Evolutionary conservation across 2,329 filamentous ascomycete genomes (phyloP).

Genomic region (Colletotrichum sp.): DNA sequence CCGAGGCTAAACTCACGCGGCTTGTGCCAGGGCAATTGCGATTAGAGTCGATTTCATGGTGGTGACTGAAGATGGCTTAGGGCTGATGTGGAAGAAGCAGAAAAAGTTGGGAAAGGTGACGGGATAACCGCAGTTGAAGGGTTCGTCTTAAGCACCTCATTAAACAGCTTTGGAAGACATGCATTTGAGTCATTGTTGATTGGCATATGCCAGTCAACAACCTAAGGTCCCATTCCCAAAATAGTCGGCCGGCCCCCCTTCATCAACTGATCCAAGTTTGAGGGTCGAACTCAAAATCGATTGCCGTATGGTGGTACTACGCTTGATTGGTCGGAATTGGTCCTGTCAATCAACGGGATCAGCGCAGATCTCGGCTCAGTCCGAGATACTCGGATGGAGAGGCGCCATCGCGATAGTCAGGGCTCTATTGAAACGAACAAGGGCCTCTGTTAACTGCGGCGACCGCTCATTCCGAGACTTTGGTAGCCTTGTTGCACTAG

Average conservation of each 20-base stretch:
- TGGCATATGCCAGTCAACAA: not conserved
- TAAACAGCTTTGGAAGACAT: rapidly evolving
- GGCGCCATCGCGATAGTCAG: not conserved
- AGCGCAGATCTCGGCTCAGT: not conserved
- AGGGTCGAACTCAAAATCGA: not conserved
- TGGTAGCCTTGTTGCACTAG: not conserved
- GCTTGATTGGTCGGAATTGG: not conserved
- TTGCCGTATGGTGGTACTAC: not conserved
- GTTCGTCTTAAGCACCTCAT: not conserved
- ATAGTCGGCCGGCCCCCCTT: not conserved
- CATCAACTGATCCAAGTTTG: not conserved
- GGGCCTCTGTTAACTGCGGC: not conserved
- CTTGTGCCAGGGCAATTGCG: not conserved
- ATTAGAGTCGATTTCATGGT: not conserved
- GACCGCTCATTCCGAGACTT: not conserved
- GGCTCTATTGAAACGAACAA: not conserved
- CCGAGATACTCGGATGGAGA: not conserved
- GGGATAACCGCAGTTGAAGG: not conserved
- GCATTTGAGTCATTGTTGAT: not conserved
- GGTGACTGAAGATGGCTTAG: not conserved
- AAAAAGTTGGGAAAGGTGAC: not conserved
- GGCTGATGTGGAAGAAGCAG: not conserved
- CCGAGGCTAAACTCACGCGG: too few species aligned
- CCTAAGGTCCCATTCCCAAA: not conserved
- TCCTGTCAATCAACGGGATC: not conserved